Conservation (phyloP, 2,329 filamentous ascomycete genomes). For the Xylaria multiplex region DNA sequence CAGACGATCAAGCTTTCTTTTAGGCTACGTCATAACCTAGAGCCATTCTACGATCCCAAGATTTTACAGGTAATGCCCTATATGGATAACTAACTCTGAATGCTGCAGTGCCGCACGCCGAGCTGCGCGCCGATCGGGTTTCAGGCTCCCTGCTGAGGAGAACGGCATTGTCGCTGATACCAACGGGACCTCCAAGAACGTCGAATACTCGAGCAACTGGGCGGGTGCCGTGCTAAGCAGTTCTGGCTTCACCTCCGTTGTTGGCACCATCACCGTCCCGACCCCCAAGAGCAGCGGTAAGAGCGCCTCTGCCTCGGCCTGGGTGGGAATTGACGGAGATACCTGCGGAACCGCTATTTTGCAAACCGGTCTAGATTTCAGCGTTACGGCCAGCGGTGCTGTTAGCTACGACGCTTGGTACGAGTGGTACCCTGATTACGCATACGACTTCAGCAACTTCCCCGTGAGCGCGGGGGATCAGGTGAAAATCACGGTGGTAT, state of each 20-base stretch:
- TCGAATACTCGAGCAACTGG: constrained; percentile 67
- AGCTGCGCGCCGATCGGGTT: constrained; percentile 35
- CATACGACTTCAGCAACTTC: constrained; percentile 62
- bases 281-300: constrained; percentile 51
- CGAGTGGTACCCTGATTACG: constrained; percentile 69
- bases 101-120: constrained; percentile 40
- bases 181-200: constrained; percentile 52
- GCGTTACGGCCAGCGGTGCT: constrained; percentile 52
- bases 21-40: not conserved
- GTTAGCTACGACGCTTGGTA: constrained; percentile 66
- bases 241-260: constrained; percentile 61
- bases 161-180: constrained; percentile 43
- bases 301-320: constrained; percentile 46
- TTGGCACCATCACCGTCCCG: constrained; percentile 64
- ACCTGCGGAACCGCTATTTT: constrained; percentile 64
- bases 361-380: constrained; percentile 68
- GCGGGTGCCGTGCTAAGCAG: constrained; percentile 66
- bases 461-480: constrained; percentile 48
- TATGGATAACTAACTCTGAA: not conserved
- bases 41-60: too few species aligned
- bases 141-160: constrained; percentile 47
- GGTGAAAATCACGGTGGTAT: constrained; percentile 45
- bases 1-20: not conserved
- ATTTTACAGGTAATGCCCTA: not conserved
- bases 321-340: constrained; percentile 71